Percentiles rank a stretch among this genome's conserved stretches.
phyloP scores from a whole-genome alignment of 768 basidiomycete species.

The Filobasidium wieringae region DNA sequence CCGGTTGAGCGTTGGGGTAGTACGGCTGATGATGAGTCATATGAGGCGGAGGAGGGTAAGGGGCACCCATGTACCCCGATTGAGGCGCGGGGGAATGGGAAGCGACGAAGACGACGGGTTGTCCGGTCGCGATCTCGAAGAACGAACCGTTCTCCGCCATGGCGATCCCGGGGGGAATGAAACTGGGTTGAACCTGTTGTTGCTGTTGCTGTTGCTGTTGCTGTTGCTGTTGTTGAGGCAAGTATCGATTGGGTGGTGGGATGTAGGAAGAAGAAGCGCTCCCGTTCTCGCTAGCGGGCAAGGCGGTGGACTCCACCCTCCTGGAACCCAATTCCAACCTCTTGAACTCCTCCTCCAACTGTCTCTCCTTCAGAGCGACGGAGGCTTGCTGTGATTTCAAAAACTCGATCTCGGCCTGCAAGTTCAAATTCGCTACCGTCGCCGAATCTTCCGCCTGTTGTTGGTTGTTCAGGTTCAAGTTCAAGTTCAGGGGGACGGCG shows the following conservation, averaged over 20 bases:
- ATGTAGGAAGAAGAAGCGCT: constrained; percentile 6
- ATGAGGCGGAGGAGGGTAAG: constrained; percentile 1
- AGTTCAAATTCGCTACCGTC: constrained; percentile 6
- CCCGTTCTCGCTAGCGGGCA: constrained; percentile 5
- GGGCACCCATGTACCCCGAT: neutral
- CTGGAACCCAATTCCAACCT: constrained; percentile 10
- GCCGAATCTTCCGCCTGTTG: constrained; percentile 1
- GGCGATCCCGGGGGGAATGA: constrained; percentile 15
- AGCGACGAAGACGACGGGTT: constrained; percentile 15
- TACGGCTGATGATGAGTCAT: no score
- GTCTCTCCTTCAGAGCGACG: neutral
- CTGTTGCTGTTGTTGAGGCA: neutral
- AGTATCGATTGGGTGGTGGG: neutral
- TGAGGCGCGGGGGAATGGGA: constrained; percentile 10
- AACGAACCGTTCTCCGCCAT: constrained; percentile 13
- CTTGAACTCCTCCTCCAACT: constrained; percentile 12
- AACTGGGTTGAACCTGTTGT: neutral
- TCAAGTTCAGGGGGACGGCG: neutral
- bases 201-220: neutral
- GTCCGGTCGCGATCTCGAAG: constrained; percentile 14
- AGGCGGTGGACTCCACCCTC: constrained; percentile 1
- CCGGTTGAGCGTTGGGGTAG: neutral
- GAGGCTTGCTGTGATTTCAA: constrained; percentile 5
- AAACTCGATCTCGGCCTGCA: constrained; percentile 10
- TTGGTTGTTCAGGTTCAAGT: no score